Base-by-base conservation (phyloP, 495 filamentous ascomycete species). In the Penicillium subrubescens region DNA sequence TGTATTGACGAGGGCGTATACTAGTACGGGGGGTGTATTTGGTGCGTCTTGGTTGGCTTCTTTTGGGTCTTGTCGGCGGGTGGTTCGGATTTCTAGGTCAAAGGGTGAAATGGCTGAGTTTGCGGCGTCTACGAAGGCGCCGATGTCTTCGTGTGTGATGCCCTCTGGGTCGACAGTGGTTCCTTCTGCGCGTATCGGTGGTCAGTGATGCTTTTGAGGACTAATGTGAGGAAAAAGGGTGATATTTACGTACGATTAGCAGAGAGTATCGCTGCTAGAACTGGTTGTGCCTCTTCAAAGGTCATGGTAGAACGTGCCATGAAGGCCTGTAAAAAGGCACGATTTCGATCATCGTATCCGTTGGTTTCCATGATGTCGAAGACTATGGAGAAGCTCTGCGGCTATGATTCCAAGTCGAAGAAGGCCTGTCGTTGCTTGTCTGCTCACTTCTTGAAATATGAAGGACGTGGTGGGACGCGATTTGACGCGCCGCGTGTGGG, bases 281-380 rank as follows among this genome's bases (percentile, higher is more conserved):
- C 74, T 0, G 86, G 86, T 62, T 89, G 85, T 5, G 88, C 87
- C 61, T 96, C 88, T 35, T 83, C 76, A 65, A 91, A 88, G 7
- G 90, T 97, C 73, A 97, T 79, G 25, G 86, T 85, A 8, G 89
- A 88, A 19, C 88, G 87, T 3, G 90, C 87, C 73, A 97, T 86
- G 71, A 99, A 90, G 64, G 90, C 91, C 80, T 99, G 95, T 1
- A 97, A 79, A 71, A 99, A 97, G n/a, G 94, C 93, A 51, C 92
- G 90, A 74, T 97, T 91, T 68, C 83, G 82, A 71, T 97, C 85
- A 73, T 87, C 78, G 67, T 84, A 85, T 56, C 63, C 69, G 60
- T 37, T 1, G n/a, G 15, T 19, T 27, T 43, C 52, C 50, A 54
- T 55, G 51, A 17, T 46, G 51, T 17, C 25, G 17, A 12, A 19